Base-by-base conservation (phyloP, 305 asterid species). In the Fraxinus sp. region DNA sequence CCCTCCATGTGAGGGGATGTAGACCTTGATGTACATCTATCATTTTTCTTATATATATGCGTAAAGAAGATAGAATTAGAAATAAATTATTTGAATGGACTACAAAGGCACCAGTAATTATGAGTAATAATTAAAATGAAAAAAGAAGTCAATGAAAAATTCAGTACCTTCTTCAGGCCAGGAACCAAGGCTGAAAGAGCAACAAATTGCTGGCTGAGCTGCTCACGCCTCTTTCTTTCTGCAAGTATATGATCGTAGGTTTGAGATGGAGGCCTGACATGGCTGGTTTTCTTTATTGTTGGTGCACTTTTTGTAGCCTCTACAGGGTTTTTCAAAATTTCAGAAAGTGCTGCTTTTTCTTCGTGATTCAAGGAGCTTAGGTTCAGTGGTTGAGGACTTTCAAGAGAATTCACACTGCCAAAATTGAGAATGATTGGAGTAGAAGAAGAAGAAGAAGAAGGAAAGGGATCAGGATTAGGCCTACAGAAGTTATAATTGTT, bases 141-240 rank as follows among this genome's bases (percentile, higher is more conserved):
- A 14, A 4, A 52, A 3, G 2, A 3, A 1, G 18, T 52, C 4
- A 16, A 55, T 55, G 22, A 55, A 18, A 35, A 10, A 26, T 5
- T 9, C 7, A 2, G 24, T 43, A 89, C 93, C 95, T 89, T 91
- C 75, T 90, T 87, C 3, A 91, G 86, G 36, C 93, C 93, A 1
- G 95, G 95, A 77, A 91, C 87, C 2, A 91, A 80, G 84, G 93
- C 87, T 1, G 95, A 90, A 18, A 91, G 92, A 13, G 93, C 91
- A 43, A 90, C 82, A 18, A 91, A 90, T 73, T 70, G 74, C 82
- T 87, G 90, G 87, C 95, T 91, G 82, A 91, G 90, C 85, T 82
- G 91, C 85, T 91, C 90, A 5, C 93, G 90, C 62, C 95, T 89
- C 88, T 86, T 87, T 80, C 93, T 87, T 87, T 90, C 93, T 8